Evolutionary conservation across 2,329 filamentous ascomycete genomes (phyloP).

Genomic region (Thielaviopsis musarum): DNA sequence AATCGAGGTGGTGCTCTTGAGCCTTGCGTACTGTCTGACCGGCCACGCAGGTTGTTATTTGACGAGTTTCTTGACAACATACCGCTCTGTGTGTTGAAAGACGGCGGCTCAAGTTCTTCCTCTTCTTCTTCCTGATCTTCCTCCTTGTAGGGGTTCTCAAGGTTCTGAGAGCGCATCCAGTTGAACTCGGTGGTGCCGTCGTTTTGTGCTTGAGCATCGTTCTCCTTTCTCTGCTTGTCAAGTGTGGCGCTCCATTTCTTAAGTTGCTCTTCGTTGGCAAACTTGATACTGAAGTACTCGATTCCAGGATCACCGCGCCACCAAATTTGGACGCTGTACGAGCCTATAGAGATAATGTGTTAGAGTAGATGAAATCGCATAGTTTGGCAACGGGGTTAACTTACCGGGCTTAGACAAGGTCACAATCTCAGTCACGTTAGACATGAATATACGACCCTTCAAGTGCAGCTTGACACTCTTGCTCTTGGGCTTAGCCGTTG

Average conservation of each 20-base stretch:
- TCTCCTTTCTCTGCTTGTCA: slow-evolving; percentile 55
- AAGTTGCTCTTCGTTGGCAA: slow-evolving; percentile 79
- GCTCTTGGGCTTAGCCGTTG: slow-evolving; percentile 33
- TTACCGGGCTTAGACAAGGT: slow-evolving; percentile 75
- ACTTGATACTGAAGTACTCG: slow-evolving; percentile 91
- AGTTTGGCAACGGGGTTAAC: slow-evolving; percentile 15
- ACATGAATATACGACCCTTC: slow-evolving; percentile 97
- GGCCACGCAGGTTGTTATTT: slow-evolving; percentile 55
- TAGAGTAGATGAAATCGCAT: not conserved
- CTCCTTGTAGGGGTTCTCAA: slow-evolving; percentile 70
- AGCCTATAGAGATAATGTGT: slow-evolving; percentile 38
- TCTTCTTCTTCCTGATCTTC: slow-evolving; percentile 44
- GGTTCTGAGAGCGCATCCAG: slow-evolving; percentile 54
- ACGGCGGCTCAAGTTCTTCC: slow-evolving; percentile 20
- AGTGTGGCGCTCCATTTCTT: slow-evolving; percentile 79
- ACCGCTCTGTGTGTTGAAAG: slow-evolving; percentile 13
- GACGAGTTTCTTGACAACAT: slow-evolving; percentile 48
- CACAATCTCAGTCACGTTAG: slow-evolving; percentile 91
- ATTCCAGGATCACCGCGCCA: slow-evolving; percentile 95
- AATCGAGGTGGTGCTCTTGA: slow-evolving; percentile 54
- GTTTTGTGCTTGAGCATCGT: slow-evolving; percentile 27
- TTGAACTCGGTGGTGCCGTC: slow-evolving; percentile 53
- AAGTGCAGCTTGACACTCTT: slow-evolving; percentile 74
- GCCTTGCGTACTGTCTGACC: slow-evolving; percentile 51
- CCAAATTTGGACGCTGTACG: slow-evolving; percentile 92